A percentile compares a stretch with the other conserved stretches of the same genome.
These are phyloP conservation scores for Globisporangium abappressorium DNA, from an alignment of 352 stramenopile species.

Conservation along the genomic window DNA sequence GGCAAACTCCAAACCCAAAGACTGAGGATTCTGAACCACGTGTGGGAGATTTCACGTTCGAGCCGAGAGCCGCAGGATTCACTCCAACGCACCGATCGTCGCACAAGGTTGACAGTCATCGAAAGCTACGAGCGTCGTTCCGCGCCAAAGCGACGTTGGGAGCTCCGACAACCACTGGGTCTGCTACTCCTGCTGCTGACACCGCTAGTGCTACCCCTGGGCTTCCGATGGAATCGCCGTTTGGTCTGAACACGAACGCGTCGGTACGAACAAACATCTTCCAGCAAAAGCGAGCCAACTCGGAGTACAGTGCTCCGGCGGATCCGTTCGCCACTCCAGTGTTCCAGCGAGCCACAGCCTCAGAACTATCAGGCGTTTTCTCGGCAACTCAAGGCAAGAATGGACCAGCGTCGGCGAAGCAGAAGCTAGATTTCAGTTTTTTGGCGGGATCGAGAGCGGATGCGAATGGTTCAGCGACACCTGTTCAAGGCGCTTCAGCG, in stretches of 20 bases:
- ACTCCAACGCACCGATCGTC: neutral
- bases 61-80: slow-evolving; percentile 8
- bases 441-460: slow-evolving; percentile 12
- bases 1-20: neutral
- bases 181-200: neutral
- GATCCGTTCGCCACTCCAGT: slow-evolving; percentile 48
- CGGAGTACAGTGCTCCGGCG: slow-evolving; percentile 29
- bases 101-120: slow-evolving; percentile 12
- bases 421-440: slow-evolving; percentile 15
- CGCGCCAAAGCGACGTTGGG: slow-evolving; percentile 25
- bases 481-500: neutral
- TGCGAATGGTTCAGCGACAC: neutral
- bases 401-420: neutral
- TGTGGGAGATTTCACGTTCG: slow-evolving; percentile 14
- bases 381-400: neutral
- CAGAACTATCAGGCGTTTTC: slow-evolving; percentile 2
- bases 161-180: slow-evolving; percentile 18
- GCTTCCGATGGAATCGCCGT: slow-evolving; percentile 25
- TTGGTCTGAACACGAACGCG: slow-evolving; percentile 24
- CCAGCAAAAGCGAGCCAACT: slow-evolving; percentile 22
- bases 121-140: slow-evolving; percentile 27
- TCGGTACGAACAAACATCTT: slow-evolving; percentile 24
- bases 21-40: neutral
- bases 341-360: slow-evolving; percentile 23
- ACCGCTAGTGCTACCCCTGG: slow-evolving; percentile 4